Evolutionary conservation across 2,329 filamentous ascomycete species (phyloP).

Genomic region (Fragosphaeria purpurea): DNA sequence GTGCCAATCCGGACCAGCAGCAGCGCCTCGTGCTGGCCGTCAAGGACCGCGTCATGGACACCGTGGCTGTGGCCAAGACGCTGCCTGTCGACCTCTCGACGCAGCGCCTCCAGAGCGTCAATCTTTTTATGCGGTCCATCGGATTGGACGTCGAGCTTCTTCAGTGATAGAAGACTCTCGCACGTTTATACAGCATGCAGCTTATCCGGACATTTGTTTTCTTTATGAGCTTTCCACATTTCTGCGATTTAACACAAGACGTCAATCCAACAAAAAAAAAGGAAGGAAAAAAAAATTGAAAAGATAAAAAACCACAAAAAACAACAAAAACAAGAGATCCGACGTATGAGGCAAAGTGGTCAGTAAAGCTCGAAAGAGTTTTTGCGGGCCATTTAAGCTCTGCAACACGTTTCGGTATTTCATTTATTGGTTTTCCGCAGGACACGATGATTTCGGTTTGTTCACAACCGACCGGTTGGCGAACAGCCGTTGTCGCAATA

Average conservation of each 20-base stretch:
- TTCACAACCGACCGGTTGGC: too few relatives aligned
- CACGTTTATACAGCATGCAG: too few relatives aligned
- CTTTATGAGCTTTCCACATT: neutral
- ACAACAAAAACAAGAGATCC: neutral
- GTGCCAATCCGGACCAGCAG: constrained; percentile 87
- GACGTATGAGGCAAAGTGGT: neutral
- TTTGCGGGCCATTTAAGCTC: too few relatives aligned
- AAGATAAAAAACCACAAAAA: neutral
- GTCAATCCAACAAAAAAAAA: too few relatives aligned
- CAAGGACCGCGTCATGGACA: constrained; percentile 97
- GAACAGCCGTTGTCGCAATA: too few relatives aligned
- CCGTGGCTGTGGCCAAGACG: constrained; percentile 78
- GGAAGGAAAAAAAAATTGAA: too few relatives aligned
- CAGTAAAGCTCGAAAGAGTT: neutral
- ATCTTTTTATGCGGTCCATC: constrained; percentile 96
- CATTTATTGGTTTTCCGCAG: too few relatives aligned
- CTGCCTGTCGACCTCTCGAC: constrained; percentile 77
- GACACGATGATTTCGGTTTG: too few relatives aligned
- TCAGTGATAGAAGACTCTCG: constrained; percentile 18
- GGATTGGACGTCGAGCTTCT: constrained; percentile 87
- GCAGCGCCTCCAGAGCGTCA: constrained; percentile 81
- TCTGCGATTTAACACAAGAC: too few relatives aligned
- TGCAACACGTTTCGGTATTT: too few relatives aligned
- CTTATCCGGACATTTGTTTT: neutral
- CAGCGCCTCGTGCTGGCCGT: constrained; percentile 89